Evolutionary conservation across 345 rosid species (phyloP).

Genomic region (Gynandropsis gynandra): DNA sequence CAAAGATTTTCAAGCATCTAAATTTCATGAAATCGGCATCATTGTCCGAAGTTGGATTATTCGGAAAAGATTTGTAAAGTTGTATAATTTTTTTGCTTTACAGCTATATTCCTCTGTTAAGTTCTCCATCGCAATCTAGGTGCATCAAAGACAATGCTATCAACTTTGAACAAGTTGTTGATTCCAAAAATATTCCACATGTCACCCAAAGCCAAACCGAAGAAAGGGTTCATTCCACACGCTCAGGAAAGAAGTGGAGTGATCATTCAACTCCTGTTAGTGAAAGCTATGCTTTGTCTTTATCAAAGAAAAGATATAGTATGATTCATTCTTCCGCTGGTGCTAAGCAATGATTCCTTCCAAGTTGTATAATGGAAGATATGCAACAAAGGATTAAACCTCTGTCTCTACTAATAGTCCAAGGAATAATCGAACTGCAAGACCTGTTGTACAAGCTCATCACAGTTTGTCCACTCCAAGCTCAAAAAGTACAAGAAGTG

Average conservation of each 20-base stretch:
- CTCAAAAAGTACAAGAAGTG: conserved; percentile 18
- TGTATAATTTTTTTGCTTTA: too few relatives aligned
- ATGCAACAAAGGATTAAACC: conserved; percentile 16
- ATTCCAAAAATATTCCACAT: conserved; percentile 18
- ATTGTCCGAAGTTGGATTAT: too few relatives aligned
- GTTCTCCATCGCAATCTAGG: too few relatives aligned
- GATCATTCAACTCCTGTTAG: conserved; percentile 22
- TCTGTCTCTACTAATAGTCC: conserved; percentile 10
- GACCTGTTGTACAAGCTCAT: conserved; percentile 10
- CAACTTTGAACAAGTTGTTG: conserved; percentile 17
- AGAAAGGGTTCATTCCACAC: conserved; percentile 20
- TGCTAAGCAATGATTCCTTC: conserved; percentile 12
- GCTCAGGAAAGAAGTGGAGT: conserved; percentile 8
- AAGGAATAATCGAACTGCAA: conserved; percentile 20
- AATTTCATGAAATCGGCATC: too few relatives aligned
- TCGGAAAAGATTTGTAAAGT: too few relatives aligned
- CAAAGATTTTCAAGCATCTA: too few relatives aligned
- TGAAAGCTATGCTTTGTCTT: conserved; percentile 20
- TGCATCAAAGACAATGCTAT: too few relatives aligned
- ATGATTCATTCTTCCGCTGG: conserved; percentile 13
- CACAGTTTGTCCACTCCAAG: conserved; percentile 18
- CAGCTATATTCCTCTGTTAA: too few relatives aligned
- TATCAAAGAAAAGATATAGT: conserved; percentile 31
- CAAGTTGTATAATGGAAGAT: conserved; percentile 16
- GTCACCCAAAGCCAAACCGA: conserved; percentile 20